phyloP scores from a whole-genome alignment of 192 early-diverging fungal species.

The Pilaira anomala region DNA sequence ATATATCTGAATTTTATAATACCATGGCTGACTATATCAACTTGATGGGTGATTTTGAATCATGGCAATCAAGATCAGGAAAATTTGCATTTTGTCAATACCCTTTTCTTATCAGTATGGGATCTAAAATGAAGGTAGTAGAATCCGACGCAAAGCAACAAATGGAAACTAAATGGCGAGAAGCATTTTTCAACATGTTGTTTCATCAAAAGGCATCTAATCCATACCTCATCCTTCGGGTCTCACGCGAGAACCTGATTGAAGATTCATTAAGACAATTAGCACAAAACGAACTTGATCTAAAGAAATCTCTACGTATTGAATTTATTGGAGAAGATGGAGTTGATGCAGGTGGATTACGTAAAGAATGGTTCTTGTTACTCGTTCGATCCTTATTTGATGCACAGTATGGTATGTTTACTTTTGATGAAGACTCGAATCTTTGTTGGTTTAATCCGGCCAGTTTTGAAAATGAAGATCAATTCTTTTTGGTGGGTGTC shows the following conservation, averaged over 20 bases:
- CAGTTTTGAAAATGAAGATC: constrained; percentile 68
- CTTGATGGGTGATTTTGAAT: constrained; percentile 66
- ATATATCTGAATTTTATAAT: constrained; percentile 83
- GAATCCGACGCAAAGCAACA: constrained; percentile 72
- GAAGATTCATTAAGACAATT: constrained; percentile 77
- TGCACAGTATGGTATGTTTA: constrained; percentile 87
- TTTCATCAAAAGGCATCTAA: constrained; percentile 48
- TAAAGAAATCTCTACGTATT: constrained; percentile 91
- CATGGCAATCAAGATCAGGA: constrained; percentile 63
- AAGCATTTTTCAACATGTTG: constrained; percentile 58
- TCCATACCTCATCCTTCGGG: constrained; percentile 57
- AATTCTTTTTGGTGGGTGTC: constrained; percentile 89
- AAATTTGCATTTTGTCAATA: constrained; percentile 85
- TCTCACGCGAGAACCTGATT: constrained; percentile 64
- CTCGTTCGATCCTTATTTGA: constrained; percentile 91
- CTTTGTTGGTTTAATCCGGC: constrained; percentile 78
- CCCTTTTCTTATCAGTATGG: constrained; percentile 73
- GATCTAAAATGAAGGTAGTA: constrained; percentile 75
- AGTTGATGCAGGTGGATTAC: constrained; percentile 92
- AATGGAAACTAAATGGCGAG: constrained; percentile 71
- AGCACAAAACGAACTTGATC: constrained; percentile 67
- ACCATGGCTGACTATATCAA: constrained; percentile 71
- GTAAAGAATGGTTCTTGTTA: constrained; percentile 97
- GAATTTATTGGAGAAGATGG: constrained; percentile 94
- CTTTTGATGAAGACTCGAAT: constrained; percentile 60